Conservation (phyloP, 192 early-diverging fungal genomes). For the Coemansia sp. region DNA sequence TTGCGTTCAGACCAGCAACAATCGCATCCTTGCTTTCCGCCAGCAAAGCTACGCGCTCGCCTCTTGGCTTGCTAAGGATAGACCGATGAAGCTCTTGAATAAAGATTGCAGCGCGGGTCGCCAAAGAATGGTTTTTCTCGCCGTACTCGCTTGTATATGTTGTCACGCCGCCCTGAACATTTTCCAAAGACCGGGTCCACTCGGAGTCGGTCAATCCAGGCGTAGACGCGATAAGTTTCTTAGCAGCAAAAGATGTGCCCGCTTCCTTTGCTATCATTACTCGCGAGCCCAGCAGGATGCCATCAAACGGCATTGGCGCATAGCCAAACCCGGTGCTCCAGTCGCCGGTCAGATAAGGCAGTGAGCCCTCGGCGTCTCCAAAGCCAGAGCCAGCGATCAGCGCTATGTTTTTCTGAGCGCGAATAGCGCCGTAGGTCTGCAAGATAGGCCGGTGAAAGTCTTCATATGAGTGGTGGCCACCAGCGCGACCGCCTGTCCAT, state of each 20-base stretch:
- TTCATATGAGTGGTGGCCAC: slow-evolving; percentile 92
- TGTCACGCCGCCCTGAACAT: slow-evolving; percentile 74
- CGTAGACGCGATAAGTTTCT: slow-evolving; percentile 83
- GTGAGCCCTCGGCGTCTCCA: slow-evolving; percentile 79
- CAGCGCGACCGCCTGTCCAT: slow-evolving; percentile 90
- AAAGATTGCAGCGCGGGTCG: slow-evolving; percentile 75
- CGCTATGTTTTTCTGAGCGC: slow-evolving; percentile 75
- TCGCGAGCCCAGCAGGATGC: slow-evolving; percentile 92
- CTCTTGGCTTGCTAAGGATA: slow-evolving; percentile 79
- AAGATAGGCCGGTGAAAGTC: slow-evolving; percentile 85
- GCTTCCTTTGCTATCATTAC: slow-evolving; percentile 93
- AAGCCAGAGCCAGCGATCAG: slow-evolving; percentile 92
- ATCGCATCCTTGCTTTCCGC: slow-evolving; percentile 77
- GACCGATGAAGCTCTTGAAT: slow-evolving; percentile 80
- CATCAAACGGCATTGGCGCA: slow-evolving; percentile 95
- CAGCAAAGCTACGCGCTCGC: slow-evolving; percentile 72
- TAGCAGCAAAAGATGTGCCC: slow-evolving; percentile 72
- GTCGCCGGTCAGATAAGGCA: slow-evolving; percentile 92
- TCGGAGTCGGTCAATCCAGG: slow-evolving; percentile 76
- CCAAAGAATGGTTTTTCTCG: slow-evolving; percentile 91
- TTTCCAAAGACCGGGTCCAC: slow-evolving; percentile 85
- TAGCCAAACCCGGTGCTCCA: slow-evolving; percentile 79
- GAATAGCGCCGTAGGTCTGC: slow-evolving; percentile 71
- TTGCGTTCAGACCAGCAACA: slow-evolving; percentile 82
- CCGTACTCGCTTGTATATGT: slow-evolving; percentile 88